These are phyloP conservation scores for Beauveria scarabaeidicola DNA, from an alignment of 2,329 filamentous ascomycete genomes.

Conservation along the genomic window DNA sequence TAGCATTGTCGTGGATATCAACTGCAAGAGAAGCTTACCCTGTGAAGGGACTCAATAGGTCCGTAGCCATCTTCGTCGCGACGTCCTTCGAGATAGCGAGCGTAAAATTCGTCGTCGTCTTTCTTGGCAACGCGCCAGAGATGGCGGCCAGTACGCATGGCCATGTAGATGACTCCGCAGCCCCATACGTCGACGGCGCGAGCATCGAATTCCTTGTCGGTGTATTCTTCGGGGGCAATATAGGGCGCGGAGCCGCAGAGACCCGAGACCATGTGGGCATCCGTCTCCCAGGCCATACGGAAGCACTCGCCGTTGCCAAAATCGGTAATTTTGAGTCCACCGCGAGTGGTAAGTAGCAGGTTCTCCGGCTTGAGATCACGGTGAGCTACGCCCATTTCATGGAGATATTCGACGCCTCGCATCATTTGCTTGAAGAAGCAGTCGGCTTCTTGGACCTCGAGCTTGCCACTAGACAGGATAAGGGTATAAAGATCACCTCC, in stretches of 20 bases:
- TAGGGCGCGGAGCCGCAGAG: constrained; percentile 95
- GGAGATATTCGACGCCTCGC: constrained; percentile 97
- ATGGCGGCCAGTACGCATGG: constrained; percentile 93
- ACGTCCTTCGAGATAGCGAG: constrained; percentile 84
- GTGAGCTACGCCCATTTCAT: constrained; percentile 98
- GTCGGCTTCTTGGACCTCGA: constrained; percentile 87
- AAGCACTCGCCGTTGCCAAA: constrained; percentile 99
- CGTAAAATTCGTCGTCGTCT: constrained; percentile 96
- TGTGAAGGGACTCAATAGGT: constrained; percentile 88
- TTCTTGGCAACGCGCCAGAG: constrained; percentile 95
- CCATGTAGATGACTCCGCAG: constrained; percentile 98
- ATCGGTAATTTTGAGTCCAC: constrained; percentile 93
- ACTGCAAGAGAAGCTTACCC: constrained; percentile 55
- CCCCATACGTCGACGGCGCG: constrained; percentile 98
- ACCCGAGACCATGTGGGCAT: constrained; percentile 95
- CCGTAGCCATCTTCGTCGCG: constrained; percentile 93
- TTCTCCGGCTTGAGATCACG: constrained; percentile 97
- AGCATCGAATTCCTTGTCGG: constrained; percentile 91
- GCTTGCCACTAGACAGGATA: constrained; percentile 80
- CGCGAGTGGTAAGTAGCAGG: constrained; percentile 82
- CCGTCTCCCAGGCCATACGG: constrained; percentile 98
- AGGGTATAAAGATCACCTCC: constrained; percentile 94
- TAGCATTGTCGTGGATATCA: background rate
- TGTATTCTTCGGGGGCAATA: constrained; percentile 94
- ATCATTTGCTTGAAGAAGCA: constrained; percentile 99